phyloP scores from a whole-genome alignment of 108 stramenopile genomes.

The Discostella pseudostelligera region DNA sequence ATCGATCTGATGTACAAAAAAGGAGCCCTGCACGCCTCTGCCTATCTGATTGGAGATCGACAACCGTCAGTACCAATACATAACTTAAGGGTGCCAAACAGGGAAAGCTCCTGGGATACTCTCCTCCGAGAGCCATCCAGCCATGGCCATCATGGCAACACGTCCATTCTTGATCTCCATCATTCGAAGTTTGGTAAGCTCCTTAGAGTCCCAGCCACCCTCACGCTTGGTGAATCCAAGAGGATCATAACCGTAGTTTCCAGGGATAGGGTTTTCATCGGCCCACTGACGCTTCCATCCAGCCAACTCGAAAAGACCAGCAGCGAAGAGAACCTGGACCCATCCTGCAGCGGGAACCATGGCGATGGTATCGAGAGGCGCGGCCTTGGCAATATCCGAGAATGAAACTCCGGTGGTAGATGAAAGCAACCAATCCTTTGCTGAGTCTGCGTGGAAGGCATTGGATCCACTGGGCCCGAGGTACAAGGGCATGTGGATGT shows the following conservation, averaged over 20 bases:
- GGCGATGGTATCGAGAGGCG: conserved; percentile 69
- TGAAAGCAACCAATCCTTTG: conserved; percentile 33
- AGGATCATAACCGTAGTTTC: conserved; percentile 80
- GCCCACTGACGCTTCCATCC: conserved; percentile 69
- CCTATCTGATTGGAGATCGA: no score
- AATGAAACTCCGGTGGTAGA: conserved; percentile 60
- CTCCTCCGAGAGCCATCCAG: conserved; percentile 71
- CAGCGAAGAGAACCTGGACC: conserved; percentile 64
- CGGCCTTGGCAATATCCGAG: conserved; percentile 60
- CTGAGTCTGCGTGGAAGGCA: conserved; percentile 60
- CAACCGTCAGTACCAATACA: neutral
- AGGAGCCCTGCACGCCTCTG: no score
- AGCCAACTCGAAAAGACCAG: conserved; percentile 68
- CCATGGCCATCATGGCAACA: conserved; percentile 79
- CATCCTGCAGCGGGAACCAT: conserved; percentile 67
- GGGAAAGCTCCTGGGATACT: conserved; percentile 70
- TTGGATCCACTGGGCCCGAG: conserved; percentile 73
- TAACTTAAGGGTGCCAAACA: conserved; percentile 68
- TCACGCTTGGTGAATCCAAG: conserved; percentile 78
- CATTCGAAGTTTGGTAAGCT: conserved; percentile 67
- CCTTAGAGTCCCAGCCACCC: conserved; percentile 55
- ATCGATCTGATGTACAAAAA: neutral
- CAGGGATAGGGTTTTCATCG: conserved; percentile 57
- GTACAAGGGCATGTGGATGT: conserved; percentile 76
- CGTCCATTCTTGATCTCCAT: conserved; percentile 85